Evolutionary conservation across 495 filamentous ascomycete genomes (phyloP).

Genomic region (Penicillium robsamsonii): DNA sequence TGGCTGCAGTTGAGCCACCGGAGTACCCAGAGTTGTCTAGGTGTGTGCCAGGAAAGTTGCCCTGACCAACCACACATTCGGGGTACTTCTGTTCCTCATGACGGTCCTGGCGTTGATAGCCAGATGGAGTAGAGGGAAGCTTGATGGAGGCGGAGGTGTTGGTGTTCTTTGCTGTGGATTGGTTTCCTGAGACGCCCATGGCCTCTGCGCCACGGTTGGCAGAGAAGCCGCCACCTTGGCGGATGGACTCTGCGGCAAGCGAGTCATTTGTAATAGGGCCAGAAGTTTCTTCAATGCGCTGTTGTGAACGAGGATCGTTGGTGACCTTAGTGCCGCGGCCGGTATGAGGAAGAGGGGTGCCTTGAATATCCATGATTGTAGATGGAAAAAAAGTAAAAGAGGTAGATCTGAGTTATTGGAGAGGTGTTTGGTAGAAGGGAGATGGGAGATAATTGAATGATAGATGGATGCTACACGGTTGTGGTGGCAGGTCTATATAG

Average conservation of each 20-base stretch:
- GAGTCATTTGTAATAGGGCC: conserved; percentile 61
- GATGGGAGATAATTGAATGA: conserved; percentile 7
- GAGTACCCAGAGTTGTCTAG: conserved; percentile 38
- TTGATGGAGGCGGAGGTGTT: conserved; percentile 51
- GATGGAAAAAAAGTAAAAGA: not conserved
- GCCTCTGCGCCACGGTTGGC: conserved; percentile 52
- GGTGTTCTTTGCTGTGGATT: conserved; percentile 56
- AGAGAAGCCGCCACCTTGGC: conserved; percentile 50
- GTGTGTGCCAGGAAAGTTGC: conserved; percentile 49
- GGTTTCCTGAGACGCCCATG: conserved; percentile 41
- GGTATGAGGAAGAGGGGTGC: conserved; percentile 39
- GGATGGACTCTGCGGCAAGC: conserved; percentile 61
- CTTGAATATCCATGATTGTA: conserved; percentile 50
- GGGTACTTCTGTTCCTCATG: conserved; percentile 48
- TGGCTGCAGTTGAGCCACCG: conserved; percentile 44
- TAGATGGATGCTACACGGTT: not conserved
- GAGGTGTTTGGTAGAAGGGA: not conserved
- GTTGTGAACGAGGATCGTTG: conserved; percentile 47
- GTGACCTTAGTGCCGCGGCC: conserved; percentile 47
- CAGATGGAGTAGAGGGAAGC: conserved; percentile 50
- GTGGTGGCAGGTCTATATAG: conserved; percentile 28
- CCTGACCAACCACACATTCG: conserved; percentile 49
- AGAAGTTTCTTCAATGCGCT: conserved; percentile 50
- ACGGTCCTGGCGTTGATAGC: conserved; percentile 47
- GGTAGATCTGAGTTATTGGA: not conserved